These are phyloP conservation scores for Klebsormidium nitens DNA, from an alignment of 139 green algal species.

Conservation along the genomic window DNA sequence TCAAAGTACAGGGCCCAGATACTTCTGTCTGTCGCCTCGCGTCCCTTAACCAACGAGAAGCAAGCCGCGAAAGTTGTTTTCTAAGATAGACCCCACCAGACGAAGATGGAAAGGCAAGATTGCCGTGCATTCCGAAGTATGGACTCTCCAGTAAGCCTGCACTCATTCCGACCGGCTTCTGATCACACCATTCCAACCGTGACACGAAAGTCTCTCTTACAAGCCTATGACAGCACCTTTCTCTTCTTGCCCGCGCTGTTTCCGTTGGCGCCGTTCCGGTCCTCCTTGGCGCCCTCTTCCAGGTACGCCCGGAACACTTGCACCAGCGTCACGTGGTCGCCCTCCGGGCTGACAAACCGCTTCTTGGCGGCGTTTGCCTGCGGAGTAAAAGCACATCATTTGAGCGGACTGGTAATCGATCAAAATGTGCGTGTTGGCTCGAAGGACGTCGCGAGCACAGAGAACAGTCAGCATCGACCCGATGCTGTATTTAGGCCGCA, in stretches of 20 bases:
- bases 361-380: constrained; percentile 31
- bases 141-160: neutral
- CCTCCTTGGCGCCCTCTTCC: neutral
- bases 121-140: neutral
- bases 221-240: neutral
- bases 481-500: too few species aligned
- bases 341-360: constrained; percentile 63
- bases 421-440: too few species aligned
- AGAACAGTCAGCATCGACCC: constrained; percentile 69
- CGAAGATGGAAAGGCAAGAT: too few species aligned
- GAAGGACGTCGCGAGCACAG: too few species aligned
- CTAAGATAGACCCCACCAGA: too few species aligned
- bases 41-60: too few species aligned
- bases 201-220: neutral
- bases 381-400: too few species aligned
- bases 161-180: neutral
- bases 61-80: too few species aligned
- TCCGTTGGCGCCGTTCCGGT: too few species aligned
- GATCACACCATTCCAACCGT: neutral
- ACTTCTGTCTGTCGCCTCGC: too few species aligned
- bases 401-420: too few species aligned
- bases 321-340: constrained; percentile 41
- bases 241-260: neutral
- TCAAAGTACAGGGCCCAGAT: too few species aligned
- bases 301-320: constrained; percentile 71